Conservation (phyloP, 805 yeast genomes). For the Candida piceae region DNA sequence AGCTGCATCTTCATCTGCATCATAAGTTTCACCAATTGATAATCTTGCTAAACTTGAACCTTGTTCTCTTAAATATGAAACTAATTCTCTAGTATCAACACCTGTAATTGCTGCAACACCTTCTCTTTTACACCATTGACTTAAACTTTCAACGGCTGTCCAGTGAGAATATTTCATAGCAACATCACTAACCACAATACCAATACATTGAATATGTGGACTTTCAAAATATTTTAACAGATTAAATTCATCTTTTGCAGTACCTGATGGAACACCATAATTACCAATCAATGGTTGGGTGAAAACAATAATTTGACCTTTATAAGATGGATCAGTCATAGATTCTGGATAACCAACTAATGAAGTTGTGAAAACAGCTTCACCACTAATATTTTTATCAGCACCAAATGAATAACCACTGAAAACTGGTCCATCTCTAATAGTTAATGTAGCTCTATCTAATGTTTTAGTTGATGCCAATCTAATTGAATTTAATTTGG, state of each 20-base stretch:
- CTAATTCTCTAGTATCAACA: slow-evolving; percentile 94
- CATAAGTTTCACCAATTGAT: slow-evolving; percentile 85
- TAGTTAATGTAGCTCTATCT: slow-evolving; percentile 84
- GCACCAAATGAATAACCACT: slow-evolving; percentile 96
- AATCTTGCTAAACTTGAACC: slow-evolving; percentile 93
- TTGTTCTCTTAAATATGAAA: slow-evolving; percentile 87
- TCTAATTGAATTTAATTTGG: slow-evolving; percentile 15
- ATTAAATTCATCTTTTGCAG: slow-evolving; percentile 75
- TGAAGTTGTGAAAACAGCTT: slow-evolving; percentile 96
- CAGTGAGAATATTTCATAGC: slow-evolving; percentile 97
- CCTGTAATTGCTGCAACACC: slow-evolving; percentile 96
- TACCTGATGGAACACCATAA: slow-evolving; percentile 93
- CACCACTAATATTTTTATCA: slow-evolving; percentile 87
- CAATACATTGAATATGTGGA: slow-evolving; percentile 88
- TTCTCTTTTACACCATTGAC: slow-evolving; percentile 94
- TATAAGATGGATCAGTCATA: slow-evolving; percentile 97
- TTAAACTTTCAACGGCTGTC: slow-evolving; percentile 96
- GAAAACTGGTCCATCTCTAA: slow-evolving; percentile 90
- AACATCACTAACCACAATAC: slow-evolving; percentile 92
- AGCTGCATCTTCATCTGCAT: slow-evolving; percentile 87
- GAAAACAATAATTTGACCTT: slow-evolving; percentile 93
- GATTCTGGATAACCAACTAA: slow-evolving; percentile 98
- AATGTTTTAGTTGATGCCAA: slow-evolving; percentile 32
- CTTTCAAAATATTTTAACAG: slow-evolving; percentile 88
- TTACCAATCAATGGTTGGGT: slow-evolving; percentile 98